Evolutionary conservation across 2,329 filamentous ascomycete genomes (phyloP), one percentile per base, ranked within the genome.

Genomic region (Venturia nashicola): DNA sequence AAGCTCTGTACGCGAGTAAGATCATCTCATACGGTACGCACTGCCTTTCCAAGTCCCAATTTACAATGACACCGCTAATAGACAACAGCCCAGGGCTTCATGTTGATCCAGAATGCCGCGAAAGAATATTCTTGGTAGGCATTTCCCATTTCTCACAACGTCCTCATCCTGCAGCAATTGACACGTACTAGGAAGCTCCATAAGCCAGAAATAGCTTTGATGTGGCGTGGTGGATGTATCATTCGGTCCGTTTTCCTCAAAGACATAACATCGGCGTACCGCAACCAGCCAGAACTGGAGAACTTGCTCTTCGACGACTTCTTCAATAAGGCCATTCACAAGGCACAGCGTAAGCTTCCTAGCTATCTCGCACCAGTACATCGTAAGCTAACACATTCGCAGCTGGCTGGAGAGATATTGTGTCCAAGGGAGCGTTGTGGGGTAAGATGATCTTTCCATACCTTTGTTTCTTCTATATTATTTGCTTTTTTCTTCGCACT

Each of bases 191-290:
- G 27, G 27, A 27, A 27, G 27, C 27, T 27, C 27, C 27, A 27
- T 27, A 97, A 97, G 89, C 94, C 94, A 69, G 96, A 95, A 72
- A 99, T 99, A 74, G 94, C 94, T 72, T 89, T 99, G 76, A 99
- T 99, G 94, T 99, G 94, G 94, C 91, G 94, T 77, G 94, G 94
- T 82, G 94, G 94, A 72, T 99, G 94, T 86, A 99, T 99, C 73
- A 99, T 99, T 82, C 93, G 94, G 78, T 97, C 94, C 69, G 94
- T 99, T 75, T 99, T 99, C 91, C 83, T 99, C 70, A 97, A 97
- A 87, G 93, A 99, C 78, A 99, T 99, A 81, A 99, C 94, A 72
- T 88, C 88, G 69, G 94, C 94, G 63, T 99, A 97, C 86, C 93
- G 93, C 80, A 86, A 85, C 71, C 87, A 97, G 83, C 89, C 91